A percentile compares a stretch with the other conserved stretches of the same genome.
Conservation (phyloP, 2,329 filamentous ascomycete species). For the Cladobotryum protrusum region DNA sequence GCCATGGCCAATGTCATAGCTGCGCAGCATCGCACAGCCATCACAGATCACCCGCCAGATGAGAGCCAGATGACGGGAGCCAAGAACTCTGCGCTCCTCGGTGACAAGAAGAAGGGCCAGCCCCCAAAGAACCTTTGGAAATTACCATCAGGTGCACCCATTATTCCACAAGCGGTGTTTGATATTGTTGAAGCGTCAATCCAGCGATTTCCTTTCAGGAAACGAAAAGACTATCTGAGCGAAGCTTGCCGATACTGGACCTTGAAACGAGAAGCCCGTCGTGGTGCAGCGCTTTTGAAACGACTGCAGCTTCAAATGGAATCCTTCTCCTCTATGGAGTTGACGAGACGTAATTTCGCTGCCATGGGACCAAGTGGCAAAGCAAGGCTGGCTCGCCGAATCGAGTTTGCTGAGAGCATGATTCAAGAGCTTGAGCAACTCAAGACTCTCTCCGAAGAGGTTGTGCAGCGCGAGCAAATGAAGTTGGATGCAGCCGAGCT, state of each 20-base stretch:
- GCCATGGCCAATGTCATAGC: conserved; percentile 74
- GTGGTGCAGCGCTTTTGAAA: conserved; percentile 87
- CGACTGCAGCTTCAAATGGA: conserved; percentile 91
- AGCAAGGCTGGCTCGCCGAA: conserved; percentile 69
- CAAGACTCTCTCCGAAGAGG: conserved; percentile 59
- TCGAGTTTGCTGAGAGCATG: conserved; percentile 78
- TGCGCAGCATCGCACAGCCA: conserved; percentile 59
- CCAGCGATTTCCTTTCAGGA: conserved; percentile 70
- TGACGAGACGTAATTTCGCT: conserved; percentile 91
- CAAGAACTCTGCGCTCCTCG: conserved; percentile 68
- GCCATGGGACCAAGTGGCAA: conserved; percentile 84
- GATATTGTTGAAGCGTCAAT: conserved; percentile 80
- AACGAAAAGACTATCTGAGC: conserved; percentile 85
- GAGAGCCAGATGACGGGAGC: conserved; percentile 79
- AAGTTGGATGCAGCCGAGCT: conserved; percentile 73
- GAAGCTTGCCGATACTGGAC: conserved; percentile 98
- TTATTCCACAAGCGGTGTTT: conserved; percentile 84
- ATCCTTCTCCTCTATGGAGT: conserved; percentile 94
- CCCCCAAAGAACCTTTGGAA: conserved; percentile 60
- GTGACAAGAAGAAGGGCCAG: conserved; percentile 68
- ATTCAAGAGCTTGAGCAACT: conserved; percentile 73
- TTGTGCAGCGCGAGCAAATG: conserved; percentile 68
- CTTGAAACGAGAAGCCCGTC: conserved; percentile 83
- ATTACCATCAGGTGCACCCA: conserved; percentile 85
- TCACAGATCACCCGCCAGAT: conserved; percentile 66